Evolutionary conservation across 2,329 filamentous ascomycete genomes (phyloP).

Genomic region (Colletotrichum tabaci): DNA sequence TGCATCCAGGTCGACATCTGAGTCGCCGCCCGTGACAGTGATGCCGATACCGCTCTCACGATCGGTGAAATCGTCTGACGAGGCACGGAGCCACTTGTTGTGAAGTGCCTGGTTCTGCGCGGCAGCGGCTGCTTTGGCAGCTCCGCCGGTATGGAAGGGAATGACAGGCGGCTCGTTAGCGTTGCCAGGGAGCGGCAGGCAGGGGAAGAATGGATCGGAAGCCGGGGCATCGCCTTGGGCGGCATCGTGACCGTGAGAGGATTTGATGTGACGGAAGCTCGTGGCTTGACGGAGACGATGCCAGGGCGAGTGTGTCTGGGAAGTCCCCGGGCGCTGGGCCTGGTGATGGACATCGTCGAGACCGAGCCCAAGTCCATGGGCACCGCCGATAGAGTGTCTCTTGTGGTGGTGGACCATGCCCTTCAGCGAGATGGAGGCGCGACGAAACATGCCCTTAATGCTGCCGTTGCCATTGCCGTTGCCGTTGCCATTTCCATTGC

Average conservation of each 20-base stretch:
- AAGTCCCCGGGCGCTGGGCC: conserved; percentile 54
- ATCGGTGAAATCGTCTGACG: conserved; percentile 65
- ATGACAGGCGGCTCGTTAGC: conserved; percentile 72
- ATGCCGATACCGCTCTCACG: conserved; percentile 77
- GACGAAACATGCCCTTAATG: conserved; percentile 67
- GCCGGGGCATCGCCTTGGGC: conserved; percentile 50
- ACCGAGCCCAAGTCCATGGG: conserved; percentile 44
- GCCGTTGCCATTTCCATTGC: conserved; percentile 62
- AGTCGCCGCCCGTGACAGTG: conserved; percentile 61
- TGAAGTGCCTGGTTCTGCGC: conserved; percentile 65
- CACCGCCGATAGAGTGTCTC: conserved; percentile 58
- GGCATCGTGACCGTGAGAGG: conserved; percentile 59
- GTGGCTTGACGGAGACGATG: conserved; percentile 66
- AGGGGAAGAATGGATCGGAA: conserved; percentile 42
- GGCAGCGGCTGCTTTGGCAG: conserved; percentile 73
- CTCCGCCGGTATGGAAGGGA: conserved; percentile 71
- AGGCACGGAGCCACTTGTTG: conserved; percentile 59
- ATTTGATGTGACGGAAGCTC: conserved; percentile 64
- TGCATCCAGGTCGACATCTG: conserved; percentile 54
- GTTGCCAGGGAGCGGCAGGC: conserved; percentile 63
- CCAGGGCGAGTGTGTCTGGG: conserved; percentile 66
- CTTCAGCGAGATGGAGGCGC: conserved; percentile 69
- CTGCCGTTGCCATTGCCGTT: conserved; percentile 52
- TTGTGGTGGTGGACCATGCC: conserved; percentile 61
- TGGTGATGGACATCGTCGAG: conserved; percentile 46